Base-by-base conservation (phyloP, 257 asterid species). In the Ehretia macrophylla region DNA sequence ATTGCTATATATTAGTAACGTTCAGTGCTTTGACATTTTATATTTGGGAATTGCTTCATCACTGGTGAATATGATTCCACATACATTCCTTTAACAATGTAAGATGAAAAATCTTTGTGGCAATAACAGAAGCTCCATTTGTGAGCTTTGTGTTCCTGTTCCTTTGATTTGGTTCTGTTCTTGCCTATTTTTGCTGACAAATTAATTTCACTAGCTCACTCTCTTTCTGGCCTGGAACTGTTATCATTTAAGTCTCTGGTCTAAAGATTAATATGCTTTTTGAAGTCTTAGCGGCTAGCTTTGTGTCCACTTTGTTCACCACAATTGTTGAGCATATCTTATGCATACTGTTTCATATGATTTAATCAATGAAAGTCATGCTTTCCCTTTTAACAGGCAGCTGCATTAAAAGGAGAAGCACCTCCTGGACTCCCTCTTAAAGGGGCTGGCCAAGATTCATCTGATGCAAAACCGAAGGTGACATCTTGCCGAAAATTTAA, bases 341-440 rank as follows among this genome's bases (percentile, higher is more conserved):
- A 17, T 49, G 35, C 1, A 11, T 20, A 21, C 38, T 20, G 13
- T 50, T 50, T 50, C 14, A 17, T 18, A 22, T 22, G 8, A 20
- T 52, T 21, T 52, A 6, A 52, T 52, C 8, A 10, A 49, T 49
- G 54, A 17, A n/a, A n/a, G 27, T 49, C 27, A 19, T n/a, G 17
- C 14, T 19, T 52, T 52, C 38, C 42, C 57, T 44, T 47, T 44
- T 35, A 32, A 49, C 79, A 93, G 99, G 97, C 95, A 72, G 99
- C 99, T 78, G 96, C 99, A 73, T 76, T 93, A 84, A 93, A 93
- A 83, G 99, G 99, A 64, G 99, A 89, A 86, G 97, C 99, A 71
- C 99, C 99, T 55, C 86, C 97, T 38, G 99, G 99, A 55, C 96
- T 93, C 62, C 99, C 99, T 58, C 72, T 89, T 75, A 93, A 89